Percentiles rank a stretch among this genome's conserved stretches.
Conservation (phyloP, 495 filamentous ascomycete genomes). For the Penicillium steckii region DNA sequence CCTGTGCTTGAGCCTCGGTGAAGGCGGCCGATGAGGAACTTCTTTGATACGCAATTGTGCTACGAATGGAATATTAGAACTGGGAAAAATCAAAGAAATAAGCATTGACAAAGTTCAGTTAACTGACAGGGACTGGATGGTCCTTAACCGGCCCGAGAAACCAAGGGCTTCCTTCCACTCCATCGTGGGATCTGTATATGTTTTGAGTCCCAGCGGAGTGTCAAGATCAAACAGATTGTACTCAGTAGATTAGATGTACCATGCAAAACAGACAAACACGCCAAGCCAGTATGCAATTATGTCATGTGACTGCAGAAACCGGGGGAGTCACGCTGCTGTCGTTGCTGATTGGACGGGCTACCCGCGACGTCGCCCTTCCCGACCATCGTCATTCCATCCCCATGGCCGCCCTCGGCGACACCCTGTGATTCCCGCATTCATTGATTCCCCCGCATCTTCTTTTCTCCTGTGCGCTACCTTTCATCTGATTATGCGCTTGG, state of each 20-base stretch:
- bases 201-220: too few species aligned
- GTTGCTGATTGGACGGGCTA: background rate
- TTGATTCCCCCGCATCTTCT: conserved; percentile 12
- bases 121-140: conserved; percentile 47
- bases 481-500: conserved; percentile 40
- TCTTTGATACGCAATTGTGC: conserved; percentile 45
- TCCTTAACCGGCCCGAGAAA: conserved; percentile 52
- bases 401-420: conserved; percentile 24
- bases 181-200: too few species aligned
- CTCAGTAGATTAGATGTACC: background rate
- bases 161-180: conserved; percentile 41
- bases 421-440: conserved; percentile 21
- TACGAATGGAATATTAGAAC: conserved; percentile 27
- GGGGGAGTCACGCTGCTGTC: background rate
- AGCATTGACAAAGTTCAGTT: background rate
- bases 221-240: too few species aligned
- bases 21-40: conserved; percentile 35
- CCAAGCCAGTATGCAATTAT: conserved; percentile 12
- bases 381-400: conserved; percentile 30
- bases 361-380: conserved; percentile 1
- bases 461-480: conserved; percentile 5
- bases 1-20: conserved; percentile 42
- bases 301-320: conserved; percentile 19
- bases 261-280: conserved; percentile 1
- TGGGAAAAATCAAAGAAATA: background rate